phyloP scores from a whole-genome alignment of 495 filamentous ascomycete species.

The Viridothelium virens region DNA sequence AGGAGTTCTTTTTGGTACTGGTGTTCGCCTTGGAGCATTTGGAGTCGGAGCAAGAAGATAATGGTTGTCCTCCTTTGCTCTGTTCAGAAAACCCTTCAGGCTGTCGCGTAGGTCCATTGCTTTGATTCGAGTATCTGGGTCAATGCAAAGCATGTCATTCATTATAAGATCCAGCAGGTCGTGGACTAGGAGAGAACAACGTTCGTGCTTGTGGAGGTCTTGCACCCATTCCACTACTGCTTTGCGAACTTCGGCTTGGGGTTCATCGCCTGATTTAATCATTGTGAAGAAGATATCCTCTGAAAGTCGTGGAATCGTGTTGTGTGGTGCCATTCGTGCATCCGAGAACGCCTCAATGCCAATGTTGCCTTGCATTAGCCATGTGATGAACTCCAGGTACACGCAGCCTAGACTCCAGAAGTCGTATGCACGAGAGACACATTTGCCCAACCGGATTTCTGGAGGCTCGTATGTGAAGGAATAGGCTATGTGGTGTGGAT shows the following conservation, averaged over 20 bases:
- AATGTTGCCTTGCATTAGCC: conserved; percentile 15
- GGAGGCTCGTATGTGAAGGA: conserved; percentile 18
- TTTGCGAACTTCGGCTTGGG: conserved; percentile 5
- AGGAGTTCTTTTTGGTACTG: too few relatives aligned
- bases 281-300: background rate
- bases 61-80: conserved; percentile 10
- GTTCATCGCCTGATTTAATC: background rate
- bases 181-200: conserved; percentile 10
- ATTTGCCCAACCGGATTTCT: conserved; percentile 12
- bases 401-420: conserved; percentile 24
- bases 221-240: conserved; percentile 13
- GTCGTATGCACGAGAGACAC: conserved; percentile 19
- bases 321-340: background rate
- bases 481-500: background rate
- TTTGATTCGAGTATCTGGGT: conserved; percentile 13
- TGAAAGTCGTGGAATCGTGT: background rate
- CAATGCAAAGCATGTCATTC: conserved; percentile 14
- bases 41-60: conserved; percentile 13
- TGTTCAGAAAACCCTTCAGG: conserved; percentile 3
- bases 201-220: conserved; percentile 13
- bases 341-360: conserved; percentile 1
- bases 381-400: conserved; percentile 23
- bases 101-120: background rate
- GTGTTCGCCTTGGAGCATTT: too few relatives aligned
- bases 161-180: conserved; percentile 15